These are phyloP conservation scores for Beta corolliflora DNA, from an alignment of 179 eudicot genomes.

Conservation along the genomic window DNA sequence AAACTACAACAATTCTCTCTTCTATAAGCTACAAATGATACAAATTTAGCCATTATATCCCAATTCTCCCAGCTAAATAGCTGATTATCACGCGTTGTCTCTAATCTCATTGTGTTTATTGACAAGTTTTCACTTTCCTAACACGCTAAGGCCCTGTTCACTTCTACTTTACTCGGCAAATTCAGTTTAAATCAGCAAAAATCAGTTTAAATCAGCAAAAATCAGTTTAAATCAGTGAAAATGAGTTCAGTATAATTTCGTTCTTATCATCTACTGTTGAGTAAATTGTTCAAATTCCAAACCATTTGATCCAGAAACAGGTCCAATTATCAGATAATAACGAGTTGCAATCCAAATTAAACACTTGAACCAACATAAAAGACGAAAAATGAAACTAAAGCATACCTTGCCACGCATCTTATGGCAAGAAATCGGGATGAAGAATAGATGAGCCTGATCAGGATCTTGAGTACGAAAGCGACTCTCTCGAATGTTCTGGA, in stretches of 20 bases:
- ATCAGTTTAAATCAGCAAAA: too few species aligned
- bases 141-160: neutral
- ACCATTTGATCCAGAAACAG: neutral
- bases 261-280: neutral
- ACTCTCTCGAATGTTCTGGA: slow-evolving; percentile 85
- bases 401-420: slow-evolving; percentile 94
- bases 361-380: neutral
- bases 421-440: slow-evolving; percentile 90
- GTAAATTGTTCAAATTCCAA: neutral
- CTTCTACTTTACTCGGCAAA: too few species aligned
- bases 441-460: slow-evolving; percentile 71
- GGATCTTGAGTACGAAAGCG: slow-evolving; percentile 74
- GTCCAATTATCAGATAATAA: neutral
- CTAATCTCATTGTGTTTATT: neutral
- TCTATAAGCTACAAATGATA: neutral
- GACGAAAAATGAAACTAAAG: too few species aligned
- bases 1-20: neutral
- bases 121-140: neutral
- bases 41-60: neutral
- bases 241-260: too few species aligned
- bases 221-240: too few species aligned
- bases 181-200: too few species aligned
- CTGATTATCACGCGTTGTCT: too few species aligned
- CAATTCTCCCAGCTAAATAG: neutral
- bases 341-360: neutral